These are phyloP conservation scores for Diaporthe citri DNA, from an alignment of 2,329 filamentous ascomycete genomes.

Conservation along the genomic window DNA sequence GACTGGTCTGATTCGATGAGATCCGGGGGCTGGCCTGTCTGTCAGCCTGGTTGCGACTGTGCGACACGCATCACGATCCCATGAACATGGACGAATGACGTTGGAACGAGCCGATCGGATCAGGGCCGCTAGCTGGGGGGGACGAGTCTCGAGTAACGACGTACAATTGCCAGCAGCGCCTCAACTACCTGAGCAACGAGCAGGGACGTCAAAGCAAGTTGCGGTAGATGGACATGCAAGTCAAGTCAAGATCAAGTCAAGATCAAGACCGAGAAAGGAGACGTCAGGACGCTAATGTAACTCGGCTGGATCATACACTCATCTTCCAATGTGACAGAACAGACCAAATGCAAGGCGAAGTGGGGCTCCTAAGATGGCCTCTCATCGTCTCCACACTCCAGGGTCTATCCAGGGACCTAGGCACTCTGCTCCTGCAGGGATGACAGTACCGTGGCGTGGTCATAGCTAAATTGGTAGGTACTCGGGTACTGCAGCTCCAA, in stretches of 20 bases:
- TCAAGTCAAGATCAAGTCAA: constrained; percentile 1
- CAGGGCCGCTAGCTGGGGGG: not conserved
- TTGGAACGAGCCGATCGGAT: not conserved
- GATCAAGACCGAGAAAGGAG: not conserved
- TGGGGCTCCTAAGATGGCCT: constrained; percentile 23
- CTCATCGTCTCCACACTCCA: constrained; percentile 1
- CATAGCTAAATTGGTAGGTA: not conserved
- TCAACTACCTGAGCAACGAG: not conserved
- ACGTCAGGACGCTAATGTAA: constrained; percentile 14
- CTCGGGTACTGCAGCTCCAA: not conserved
- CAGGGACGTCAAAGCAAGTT: not conserved
- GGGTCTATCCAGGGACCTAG: not conserved
- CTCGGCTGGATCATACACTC: constrained; percentile 12
- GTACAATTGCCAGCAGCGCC: not conserved
- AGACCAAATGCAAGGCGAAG: not conserved
- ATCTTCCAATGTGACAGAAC: not conserved
- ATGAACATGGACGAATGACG: not conserved
- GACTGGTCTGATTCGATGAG: constrained; percentile 13
- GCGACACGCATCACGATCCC: constrained; percentile 22
- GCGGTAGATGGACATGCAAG: not conserved
- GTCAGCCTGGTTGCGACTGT: constrained; percentile 17
- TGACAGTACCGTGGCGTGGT: not conserved
- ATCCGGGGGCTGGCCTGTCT: constrained; percentile 24
- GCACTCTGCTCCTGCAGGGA: not conserved
- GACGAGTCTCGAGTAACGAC: not conserved